phyloP scores from a whole-genome alignment of 1,284 basidiomycete genomes.

The Moesziomyces sp. region DNA sequence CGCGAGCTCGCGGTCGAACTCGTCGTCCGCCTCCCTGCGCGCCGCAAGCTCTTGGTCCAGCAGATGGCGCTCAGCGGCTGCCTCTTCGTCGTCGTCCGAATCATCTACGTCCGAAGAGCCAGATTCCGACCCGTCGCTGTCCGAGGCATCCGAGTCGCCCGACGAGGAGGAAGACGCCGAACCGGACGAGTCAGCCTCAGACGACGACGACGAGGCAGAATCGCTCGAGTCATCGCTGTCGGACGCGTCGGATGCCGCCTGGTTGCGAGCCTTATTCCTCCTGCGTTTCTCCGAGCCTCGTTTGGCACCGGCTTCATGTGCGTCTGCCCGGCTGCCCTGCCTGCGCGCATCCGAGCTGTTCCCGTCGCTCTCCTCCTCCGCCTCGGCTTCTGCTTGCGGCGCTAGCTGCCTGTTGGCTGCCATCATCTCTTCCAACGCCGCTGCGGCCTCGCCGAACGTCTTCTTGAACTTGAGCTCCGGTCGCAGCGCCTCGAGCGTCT shows the following conservation, averaged over 20 bases:
- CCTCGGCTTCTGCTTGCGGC: constrained; percentile 5
- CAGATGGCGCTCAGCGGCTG: constrained; percentile 44
- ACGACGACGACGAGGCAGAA: constrained; percentile 7
- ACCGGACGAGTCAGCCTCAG: constrained; percentile 5
- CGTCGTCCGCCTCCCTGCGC: constrained; percentile 84
- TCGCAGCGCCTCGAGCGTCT: constrained; percentile 78
- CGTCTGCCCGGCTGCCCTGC: constrained; percentile 58
- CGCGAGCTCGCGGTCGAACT: constrained; percentile 93
- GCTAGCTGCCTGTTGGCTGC: constrained; percentile 67
- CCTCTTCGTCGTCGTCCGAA: constrained; percentile 45
- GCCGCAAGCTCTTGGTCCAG: constrained; percentile 69
- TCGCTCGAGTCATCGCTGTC: constrained; percentile 17
- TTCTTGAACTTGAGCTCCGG: constrained; percentile 72
- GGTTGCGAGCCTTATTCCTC: constrained; percentile 74
- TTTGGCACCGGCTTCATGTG: constrained; percentile 72
- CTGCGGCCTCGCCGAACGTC: constrained; percentile 83
- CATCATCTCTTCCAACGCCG: constrained; percentile 88
- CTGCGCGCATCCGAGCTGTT: constrained; percentile 16
- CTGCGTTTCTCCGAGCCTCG: constrained; percentile 72
- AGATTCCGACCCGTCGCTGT: constrained; percentile 12
- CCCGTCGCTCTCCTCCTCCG: constrained; percentile 29
- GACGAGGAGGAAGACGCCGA: constrained; percentile 5
- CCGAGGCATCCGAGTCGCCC: constrained; percentile 9
- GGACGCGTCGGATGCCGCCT: constrained; percentile 70
- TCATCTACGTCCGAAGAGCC: constrained; percentile 23